Base-by-base conservation (phyloP, 2,329 filamentous ascomycete species). In the Hortaea sp. region DNA sequence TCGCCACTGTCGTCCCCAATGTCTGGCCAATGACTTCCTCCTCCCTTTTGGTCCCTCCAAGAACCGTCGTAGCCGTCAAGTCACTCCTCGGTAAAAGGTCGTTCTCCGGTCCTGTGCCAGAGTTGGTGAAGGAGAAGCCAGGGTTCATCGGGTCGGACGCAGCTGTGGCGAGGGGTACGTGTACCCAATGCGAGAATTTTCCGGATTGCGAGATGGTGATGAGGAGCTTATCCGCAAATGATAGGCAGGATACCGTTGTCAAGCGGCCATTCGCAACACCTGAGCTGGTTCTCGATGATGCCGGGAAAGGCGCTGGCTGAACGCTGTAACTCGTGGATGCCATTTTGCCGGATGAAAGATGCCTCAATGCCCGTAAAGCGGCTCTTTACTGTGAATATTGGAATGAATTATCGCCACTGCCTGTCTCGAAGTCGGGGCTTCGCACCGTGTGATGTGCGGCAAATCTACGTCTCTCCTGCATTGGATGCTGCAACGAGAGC, bases 131-230 rank as follows among this genome's bases (percentile, higher is more conserved):
- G 28, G 66, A 67, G 59, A 63, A 66, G 70, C 13, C 75, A 67
- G 69, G 79, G 77, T 61, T 85, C 79, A 39, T 82, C 1, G 57
- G 75, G 20, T 79, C 75, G 12, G 80, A 72, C 3, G 82, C 79
- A 0, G 82, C 76, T 29, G 78, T 75, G n/a, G 79, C 76, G 20
- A 94, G 75, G 0, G 86, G 84, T 0, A 94, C 85, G 70, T 92
- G 85, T 13, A 95, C 88, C 92, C 92, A 98, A 74, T 97, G 92
- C 13, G 86, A 85, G 41, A 97, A 69, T 49, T 83, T 78, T 5
- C 89, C 90, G 50, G 83, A 78, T 68, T 97, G 92, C 0, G 85
- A 86, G 49, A 97, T 76, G 1, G 88, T 95, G 52, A 98, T 72
- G 57, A 98, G 69, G 57, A 98, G 88, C 67, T 88, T 94, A 75